Base-by-base conservation (phyloP, 352 stramenopile species). In the Globisporangium irregulare region DNA sequence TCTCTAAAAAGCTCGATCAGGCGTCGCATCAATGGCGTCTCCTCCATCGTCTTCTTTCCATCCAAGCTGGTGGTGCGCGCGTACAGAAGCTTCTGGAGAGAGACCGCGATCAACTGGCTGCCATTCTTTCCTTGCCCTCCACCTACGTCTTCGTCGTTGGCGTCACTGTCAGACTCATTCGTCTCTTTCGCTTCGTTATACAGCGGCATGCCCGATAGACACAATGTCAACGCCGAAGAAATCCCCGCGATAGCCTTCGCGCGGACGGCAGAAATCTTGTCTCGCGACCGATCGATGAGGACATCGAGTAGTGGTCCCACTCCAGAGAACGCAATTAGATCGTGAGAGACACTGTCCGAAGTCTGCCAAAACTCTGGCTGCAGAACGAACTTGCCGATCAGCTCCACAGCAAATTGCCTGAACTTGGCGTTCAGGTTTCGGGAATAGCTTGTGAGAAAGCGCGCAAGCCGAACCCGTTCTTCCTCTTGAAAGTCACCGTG, bases 161-260 rank as follows among this genome's bases (percentile, higher is more conserved):
- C 56, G n/a, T 68, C 72, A 38, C 27, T 69, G 20, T 66, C 71
- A 15, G 43, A 10, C 12, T 38, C 22, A 20, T 61, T 71, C 12
- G 27, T 4, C 2, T 36, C 53, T 10, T 61, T 54, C 41, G 43
- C 41, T 53, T 68, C 54, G 62, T 27, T 41, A 15, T 46, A 32
- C 38, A 55, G 8, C 4, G 66, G 56, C 48, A 86, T 51, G 9
- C 73, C 76, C 5, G 79, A 80, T 27, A 93, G 72, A 18, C 81
- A 79, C 22, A 84, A 73, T 2, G 79, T 85, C 22, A 94, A 63
- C 51, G 86, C 78, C 0, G 81, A 68, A 12, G 89, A 92, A 34
- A 96, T 81, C 3, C 82, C 89, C 59, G 73, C 78, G 74, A 96
- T 91, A 12, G 89, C 86, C 59, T 94, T 96, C 0, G 87, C 86